These are phyloP conservation scores for Jasminum sambac DNA, from an alignment of 257 asterid species.

Conservation along the genomic window DNA sequence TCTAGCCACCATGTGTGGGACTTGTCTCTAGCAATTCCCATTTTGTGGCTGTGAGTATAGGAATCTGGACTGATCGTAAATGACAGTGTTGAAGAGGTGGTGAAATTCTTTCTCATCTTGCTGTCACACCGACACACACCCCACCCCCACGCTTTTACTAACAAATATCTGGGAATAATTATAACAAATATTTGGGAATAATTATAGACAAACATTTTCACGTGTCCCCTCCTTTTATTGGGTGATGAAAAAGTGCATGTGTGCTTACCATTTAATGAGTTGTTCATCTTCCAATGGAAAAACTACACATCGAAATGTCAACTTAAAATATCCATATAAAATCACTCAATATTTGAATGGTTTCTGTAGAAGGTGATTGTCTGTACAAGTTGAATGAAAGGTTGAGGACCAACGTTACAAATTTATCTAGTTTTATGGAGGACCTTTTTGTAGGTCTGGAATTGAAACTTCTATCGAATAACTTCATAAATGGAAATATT, in stretches of 20 bases:
- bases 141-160: background rate
- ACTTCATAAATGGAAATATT: background rate
- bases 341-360: no score
- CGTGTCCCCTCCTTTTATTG: no score
- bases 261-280: no score
- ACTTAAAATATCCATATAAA: no score
- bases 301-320: background rate
- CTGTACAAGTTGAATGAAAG: background rate
- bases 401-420: background rate
- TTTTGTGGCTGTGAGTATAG: background rate
- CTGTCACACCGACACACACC: no score
- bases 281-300: background rate
- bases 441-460: background rate
- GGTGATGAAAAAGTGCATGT: no score
- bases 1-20: no score
- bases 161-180: background rate
- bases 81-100: background rate
- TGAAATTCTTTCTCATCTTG: background rate
- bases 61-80: background rate
- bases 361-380: background rate
- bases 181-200: background rate
- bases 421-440: background rate
- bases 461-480: background rate
- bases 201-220: no score
- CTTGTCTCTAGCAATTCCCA: no score